phyloP scores from a whole-genome alignment of 352 stramenopile genomes.

The Globisporangium polare region DNA sequence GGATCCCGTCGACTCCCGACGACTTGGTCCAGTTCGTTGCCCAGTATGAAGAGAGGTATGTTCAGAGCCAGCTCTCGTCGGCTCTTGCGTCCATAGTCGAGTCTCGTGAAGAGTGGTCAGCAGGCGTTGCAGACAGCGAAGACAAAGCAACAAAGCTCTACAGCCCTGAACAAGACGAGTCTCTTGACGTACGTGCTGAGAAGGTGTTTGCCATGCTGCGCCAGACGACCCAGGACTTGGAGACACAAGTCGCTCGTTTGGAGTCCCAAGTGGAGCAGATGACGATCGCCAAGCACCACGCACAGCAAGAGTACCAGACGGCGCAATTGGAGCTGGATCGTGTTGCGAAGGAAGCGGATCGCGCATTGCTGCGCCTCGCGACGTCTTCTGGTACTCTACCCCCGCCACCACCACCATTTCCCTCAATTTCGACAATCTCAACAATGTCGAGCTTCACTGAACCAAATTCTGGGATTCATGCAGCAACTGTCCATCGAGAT shows the following conservation, averaged over 20 bases:
- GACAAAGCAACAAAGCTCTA: not conserved
- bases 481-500: not conserved
- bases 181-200: slow-evolving; percentile 20
- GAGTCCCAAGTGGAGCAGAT: slow-evolving; percentile 24
- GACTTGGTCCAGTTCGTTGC: slow-evolving; percentile 17
- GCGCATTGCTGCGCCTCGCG: slow-evolving; percentile 30
- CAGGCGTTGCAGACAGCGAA: not conserved
- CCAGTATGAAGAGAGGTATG: slow-evolving; percentile 9
- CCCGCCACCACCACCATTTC: slow-evolving; percentile 3
- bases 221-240: slow-evolving; percentile 18
- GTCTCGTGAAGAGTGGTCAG: not conserved
- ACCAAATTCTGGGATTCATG: not conserved
- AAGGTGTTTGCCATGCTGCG: slow-evolving; percentile 29
- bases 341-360: slow-evolving; percentile 30
- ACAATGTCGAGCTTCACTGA: not conserved
- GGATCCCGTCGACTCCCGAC: slow-evolving; percentile 4
- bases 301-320: slow-evolving; percentile 23
- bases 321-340: slow-evolving; percentile 23
- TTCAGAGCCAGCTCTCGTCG: slow-evolving; percentile 4
- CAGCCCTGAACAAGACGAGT: not conserved
- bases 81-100: not conserved
- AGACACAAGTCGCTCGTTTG: slow-evolving; percentile 26
- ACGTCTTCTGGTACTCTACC: slow-evolving; percentile 7
- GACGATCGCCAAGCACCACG: slow-evolving; percentile 19
- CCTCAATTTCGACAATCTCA: not conserved